Conservation (phyloP, 108 stramenopile species). For the Fragilariopsis cylindrus region DNA sequence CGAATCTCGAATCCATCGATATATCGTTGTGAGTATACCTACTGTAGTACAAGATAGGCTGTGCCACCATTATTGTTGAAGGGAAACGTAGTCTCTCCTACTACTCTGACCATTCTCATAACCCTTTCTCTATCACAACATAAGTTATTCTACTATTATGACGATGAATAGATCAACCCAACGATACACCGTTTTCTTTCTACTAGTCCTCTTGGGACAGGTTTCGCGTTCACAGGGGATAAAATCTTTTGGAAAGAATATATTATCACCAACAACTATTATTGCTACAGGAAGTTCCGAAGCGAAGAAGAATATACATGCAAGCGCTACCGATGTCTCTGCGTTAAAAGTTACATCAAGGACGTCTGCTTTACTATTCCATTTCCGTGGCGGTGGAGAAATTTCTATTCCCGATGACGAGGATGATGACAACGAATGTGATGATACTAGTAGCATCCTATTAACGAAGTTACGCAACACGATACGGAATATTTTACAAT, state of each 20-base stretch:
- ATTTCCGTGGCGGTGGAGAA: constrained; percentile 15
- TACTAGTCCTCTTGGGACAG: neutral
- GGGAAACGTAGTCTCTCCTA: no score
- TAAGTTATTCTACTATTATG: no score
- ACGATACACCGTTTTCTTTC: neutral
- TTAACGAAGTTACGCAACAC: constrained; percentile 38
- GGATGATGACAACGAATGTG: constrained; percentile 8
- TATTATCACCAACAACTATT: neutral
- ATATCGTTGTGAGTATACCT: no score
- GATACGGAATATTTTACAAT: constrained; percentile 36
- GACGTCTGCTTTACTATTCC: neutral
- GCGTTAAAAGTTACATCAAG: neutral
- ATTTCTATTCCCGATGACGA: constrained; percentile 25
- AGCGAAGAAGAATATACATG: no score
- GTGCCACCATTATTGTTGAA: no score
- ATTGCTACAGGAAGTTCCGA: neutral
- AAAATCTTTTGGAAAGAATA: neutral
- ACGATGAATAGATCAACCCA: neutral
- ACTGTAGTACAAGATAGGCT: no score
- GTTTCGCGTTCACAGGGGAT: constrained; percentile 5
- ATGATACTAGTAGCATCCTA: constrained; percentile 7
- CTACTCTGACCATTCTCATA: no score
- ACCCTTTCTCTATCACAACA: no score
- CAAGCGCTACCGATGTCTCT: no score
- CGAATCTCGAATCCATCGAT: no score